Percentiles rank a stretch among this genome's conserved stretches.
Evolutionary conservation across 345 rosid genomes (phyloP).

Genomic region (Linum lewisii): DNA sequence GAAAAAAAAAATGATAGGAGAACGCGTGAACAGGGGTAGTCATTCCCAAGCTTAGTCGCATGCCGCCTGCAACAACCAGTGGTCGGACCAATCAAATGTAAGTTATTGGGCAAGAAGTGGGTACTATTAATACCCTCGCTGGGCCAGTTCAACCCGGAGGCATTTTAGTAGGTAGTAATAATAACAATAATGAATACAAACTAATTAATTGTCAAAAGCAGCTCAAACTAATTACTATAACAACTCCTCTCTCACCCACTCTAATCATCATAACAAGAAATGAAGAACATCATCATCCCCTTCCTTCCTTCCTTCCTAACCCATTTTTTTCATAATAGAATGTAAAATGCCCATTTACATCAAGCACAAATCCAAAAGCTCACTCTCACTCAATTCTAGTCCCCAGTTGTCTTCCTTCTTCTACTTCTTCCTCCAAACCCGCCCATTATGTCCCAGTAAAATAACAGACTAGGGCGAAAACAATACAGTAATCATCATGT

Average conservation of each 20-base stretch:
- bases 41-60: too few relatives aligned
- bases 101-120: too few relatives aligned
- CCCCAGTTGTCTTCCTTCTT: not conserved
- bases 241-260: not conserved
- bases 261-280: not conserved
- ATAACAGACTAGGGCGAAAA: not conserved
- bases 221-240: too few relatives aligned
- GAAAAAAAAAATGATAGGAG: too few relatives aligned
- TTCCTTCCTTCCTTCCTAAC: not conserved
- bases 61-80: too few relatives aligned
- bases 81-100: not conserved
- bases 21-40: too few relatives aligned
- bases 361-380: not conserved
- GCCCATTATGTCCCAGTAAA: constrained; percentile 16
- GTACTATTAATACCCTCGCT: not conserved
- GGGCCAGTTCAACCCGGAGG: constrained; percentile 1
- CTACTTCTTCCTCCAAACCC: constrained; percentile 12
- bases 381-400: not conserved
- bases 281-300: too few relatives aligned
- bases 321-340: not conserved
- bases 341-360: not conserved
- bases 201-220: not conserved
- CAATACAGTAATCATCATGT: constrained; percentile 19
- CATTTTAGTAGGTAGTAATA: too few relatives aligned
- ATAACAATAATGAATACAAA: not conserved